Evolutionary conservation across 2,329 filamentous ascomycete genomes (phyloP), one percentile per base, ranked within the genome.

Genomic region (Pseudogymnoascus sp.): DNA sequence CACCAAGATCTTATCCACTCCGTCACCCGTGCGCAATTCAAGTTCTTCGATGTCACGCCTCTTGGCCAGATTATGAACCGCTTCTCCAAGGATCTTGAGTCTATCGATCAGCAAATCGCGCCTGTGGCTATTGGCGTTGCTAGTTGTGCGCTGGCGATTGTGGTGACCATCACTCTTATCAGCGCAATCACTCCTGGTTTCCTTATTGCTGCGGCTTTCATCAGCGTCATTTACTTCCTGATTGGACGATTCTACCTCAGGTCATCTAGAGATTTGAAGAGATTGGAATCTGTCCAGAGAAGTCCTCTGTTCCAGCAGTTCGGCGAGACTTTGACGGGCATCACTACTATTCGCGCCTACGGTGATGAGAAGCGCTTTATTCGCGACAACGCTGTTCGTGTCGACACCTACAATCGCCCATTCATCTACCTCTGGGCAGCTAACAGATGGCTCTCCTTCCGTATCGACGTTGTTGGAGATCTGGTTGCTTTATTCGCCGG

Each of bases 241-340:
- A 87, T 97, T 35, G 92, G 91, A 33, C 83, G 85, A 44, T 91
- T 97, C 72, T 99, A 99, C 75, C 84, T 99, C 56, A 87, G 87
- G 68, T 89, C 93, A 0, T 97, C 94, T n/a, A 86, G 93, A 67
- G 94, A 97, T 72, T 82, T 99, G 63, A 99, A 99, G 79, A 87
- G 94, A 59, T 79, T 99, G 5, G 95, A 99, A 74, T 96, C 93
- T 5, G 87, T 97, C 1, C 91, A 97, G 74, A 84, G 93, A 72
- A 97, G 92, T 74, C 94, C 94, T 1, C 79, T 99, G 5, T 99
- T 97, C 77, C 94, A 99, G 75, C 94, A 97, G 69, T 99, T 99
- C 69, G 93, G 94, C 66, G 94, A 99, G 78, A 97, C 95, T 0
- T 78, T 99, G 16, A 91, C 87, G 60, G 94, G 94, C 28, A 94